Evolutionary conservation across 305 asterid species (phyloP).

Genomic region (Fraxinus latifolia): DNA sequence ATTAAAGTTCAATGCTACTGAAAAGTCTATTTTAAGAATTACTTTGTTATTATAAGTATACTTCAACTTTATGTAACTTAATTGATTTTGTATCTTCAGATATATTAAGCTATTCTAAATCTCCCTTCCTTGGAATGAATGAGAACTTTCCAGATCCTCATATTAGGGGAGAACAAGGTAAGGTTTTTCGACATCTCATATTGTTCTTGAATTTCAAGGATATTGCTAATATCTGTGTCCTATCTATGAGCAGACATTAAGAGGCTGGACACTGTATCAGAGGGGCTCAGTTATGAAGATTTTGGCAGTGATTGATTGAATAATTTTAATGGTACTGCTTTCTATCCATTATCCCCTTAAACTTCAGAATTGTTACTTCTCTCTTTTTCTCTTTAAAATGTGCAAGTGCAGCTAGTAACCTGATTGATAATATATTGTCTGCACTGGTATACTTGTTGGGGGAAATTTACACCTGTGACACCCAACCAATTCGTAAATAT

Average conservation of each 20-base stretch:
- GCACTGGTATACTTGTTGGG: not conserved
- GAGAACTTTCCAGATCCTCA: constrained; percentile 50
- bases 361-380: not conserved
- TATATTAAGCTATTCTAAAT: constrained; percentile 62
- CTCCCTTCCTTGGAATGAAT: constrained; percentile 62
- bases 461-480: not conserved
- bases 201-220: not conserved
- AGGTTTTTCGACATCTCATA: constrained; percentile 1
- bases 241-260: constrained; percentile 38
- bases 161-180: constrained; percentile 55
- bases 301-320: constrained; percentile 41
- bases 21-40: not conserved
- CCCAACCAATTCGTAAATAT: not conserved
- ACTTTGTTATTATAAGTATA: not conserved
- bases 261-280: constrained; percentile 48
- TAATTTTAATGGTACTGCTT: constrained; percentile 24
- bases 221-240: not conserved
- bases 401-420: not conserved
- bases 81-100: constrained; percentile 42
- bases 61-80: constrained; percentile 21
- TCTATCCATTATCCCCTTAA: not conserved
- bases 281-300: constrained; percentile 47
- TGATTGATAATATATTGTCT: not conserved
- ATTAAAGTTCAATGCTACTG: not conserved
- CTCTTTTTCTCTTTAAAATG: not conserved